Evolutionary conservation across 2,329 filamentous ascomycete genomes (phyloP).

Genomic region (Alternaria tenuissima): DNA sequence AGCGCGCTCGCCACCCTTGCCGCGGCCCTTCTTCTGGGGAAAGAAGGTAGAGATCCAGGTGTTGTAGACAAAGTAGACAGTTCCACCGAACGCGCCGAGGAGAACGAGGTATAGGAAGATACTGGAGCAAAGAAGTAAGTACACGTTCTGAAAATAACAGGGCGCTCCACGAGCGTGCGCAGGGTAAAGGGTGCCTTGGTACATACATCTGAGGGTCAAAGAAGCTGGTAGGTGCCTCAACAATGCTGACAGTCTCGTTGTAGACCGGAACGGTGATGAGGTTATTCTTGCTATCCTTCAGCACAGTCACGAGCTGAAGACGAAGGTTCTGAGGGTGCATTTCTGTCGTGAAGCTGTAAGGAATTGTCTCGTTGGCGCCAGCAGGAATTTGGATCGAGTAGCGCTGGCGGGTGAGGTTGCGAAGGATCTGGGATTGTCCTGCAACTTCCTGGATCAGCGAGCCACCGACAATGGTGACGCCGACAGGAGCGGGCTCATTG

Average conservation of each 20-base stretch:
- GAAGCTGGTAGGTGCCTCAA: constrained; percentile 89
- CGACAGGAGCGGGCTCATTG: constrained; percentile 78
- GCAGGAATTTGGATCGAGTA: constrained; percentile 78
- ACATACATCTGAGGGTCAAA: constrained; percentile 95
- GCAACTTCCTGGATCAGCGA: constrained; percentile 69
- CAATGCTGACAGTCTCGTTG: constrained; percentile 83
- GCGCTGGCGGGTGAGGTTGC: constrained; percentile 81
- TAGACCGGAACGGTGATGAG: constrained; percentile 81
- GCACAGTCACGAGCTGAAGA: constrained; percentile 77
- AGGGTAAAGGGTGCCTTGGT: not conserved
- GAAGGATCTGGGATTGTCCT: constrained; percentile 68
- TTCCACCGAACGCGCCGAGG: constrained; percentile 76
- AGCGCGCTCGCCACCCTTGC: constrained; percentile 71
- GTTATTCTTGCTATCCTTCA: constrained; percentile 71
- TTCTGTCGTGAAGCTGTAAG: constrained; percentile 87
- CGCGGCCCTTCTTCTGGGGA: constrained; percentile 75
- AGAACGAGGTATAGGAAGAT: constrained; percentile 98
- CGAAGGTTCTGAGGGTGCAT: constrained; percentile 91
- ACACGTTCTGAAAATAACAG: not conserved
- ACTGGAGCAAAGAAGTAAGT: constrained; percentile 58
- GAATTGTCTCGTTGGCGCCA: constrained; percentile 77
- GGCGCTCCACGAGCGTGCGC: not conserved
- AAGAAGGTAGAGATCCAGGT: constrained; percentile 97
- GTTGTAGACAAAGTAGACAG: constrained; percentile 95
- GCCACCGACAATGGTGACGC: constrained; percentile 78